Conservation (phyloP, 768 basidiomycete species). For the Amyloporia xantha region DNA sequence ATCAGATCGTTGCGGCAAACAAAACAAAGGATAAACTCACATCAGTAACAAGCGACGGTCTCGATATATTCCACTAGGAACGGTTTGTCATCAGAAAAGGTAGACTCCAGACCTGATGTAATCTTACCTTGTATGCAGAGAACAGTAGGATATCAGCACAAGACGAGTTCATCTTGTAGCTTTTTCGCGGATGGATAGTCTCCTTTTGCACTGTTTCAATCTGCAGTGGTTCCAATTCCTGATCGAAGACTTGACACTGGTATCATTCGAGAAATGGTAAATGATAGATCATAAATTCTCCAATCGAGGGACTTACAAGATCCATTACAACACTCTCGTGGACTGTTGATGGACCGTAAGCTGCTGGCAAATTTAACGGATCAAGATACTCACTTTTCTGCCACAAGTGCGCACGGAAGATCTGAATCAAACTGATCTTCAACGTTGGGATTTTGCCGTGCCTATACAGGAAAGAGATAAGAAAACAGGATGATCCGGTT, state of each 20-base stretch:
- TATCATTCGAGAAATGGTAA: too few relatives aligned
- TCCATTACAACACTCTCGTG: slow-evolving; percentile 94
- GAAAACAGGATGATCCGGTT: too few relatives aligned
- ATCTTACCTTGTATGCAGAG: slow-evolving; percentile 76
- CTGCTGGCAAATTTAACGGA: slow-evolving; percentile 17
- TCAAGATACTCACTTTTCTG: slow-evolving; percentile 77
- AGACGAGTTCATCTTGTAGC: slow-evolving; percentile 99
- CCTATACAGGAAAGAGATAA: too few relatives aligned
- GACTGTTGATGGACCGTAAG: slow-evolving; percentile 36
- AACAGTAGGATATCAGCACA: slow-evolving; percentile 97
- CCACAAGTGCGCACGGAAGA: slow-evolving; percentile 99
- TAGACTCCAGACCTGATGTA: too few relatives aligned
- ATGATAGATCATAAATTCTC: too few relatives aligned
- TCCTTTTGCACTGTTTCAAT: slow-evolving; percentile 99
- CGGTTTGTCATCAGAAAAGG: too few relatives aligned
- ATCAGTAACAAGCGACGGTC: slow-evolving; percentile 93
- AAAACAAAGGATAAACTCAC: slow-evolving; percentile 47
- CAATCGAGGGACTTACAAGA: slow-evolving; percentile 55
- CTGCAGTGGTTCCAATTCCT: slow-evolving; percentile 94
- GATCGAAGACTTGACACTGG: slow-evolving; percentile 97
- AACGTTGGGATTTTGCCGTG: slow-evolving; percentile 97
- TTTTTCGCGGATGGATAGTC: slow-evolving; percentile 98
- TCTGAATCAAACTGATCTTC: slow-evolving; percentile 98
- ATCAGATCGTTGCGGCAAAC: too few relatives aligned
- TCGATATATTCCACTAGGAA: slow-evolving; percentile 89